Base-by-base conservation (phyloP, 2,329 filamentous ascomycete species). In the Colletotrichum sp. region DNA sequence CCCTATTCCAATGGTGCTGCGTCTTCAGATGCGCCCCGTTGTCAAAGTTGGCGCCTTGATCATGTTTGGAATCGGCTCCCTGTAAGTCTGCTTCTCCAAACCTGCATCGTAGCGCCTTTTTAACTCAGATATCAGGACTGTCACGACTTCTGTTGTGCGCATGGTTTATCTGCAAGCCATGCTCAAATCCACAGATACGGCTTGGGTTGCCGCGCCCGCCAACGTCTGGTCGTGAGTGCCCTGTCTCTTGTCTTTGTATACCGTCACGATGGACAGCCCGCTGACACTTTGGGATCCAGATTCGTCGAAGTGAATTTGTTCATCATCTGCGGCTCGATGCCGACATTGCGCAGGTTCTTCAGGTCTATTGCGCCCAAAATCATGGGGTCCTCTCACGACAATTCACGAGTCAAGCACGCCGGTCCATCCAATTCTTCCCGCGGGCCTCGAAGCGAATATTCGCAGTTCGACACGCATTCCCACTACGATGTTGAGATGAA, bases 11-110 rank as follows among this genome's bases (percentile, higher is more conserved):
- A 87, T 87, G 32, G 81, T 90, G 2, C 78, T 86, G 49, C 81
- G 80, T 1, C 78, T 90, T 4, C 86, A 86, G 64, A 85, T 90
- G 77, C 86, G 87, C 0, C 76, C 78, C 39, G 84, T 83, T n/a
- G 87, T 89, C 69, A 90, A 88, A 77, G 75, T 88, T n/a, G 87
- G 82, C 1, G 80, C 88, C 1, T 80, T 82, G 0, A 76, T 84
- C 1, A 85, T 89, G 69, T 88, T 90, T 66, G 86, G 85, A 4
- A 79, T 89, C 6, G 87, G 86, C 36, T 84, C 78, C 0, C 71
- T 80, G 81, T 81, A 18, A 7, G 9, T 12, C 3, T 5, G 0
- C 24, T 21, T 39, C 18, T 44, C 62, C 15, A 3, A 36, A 21
- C 13, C 21, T n/a, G 7, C 7, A 21, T n/a, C 8, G n/a, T 12